A percentile compares a stretch with the other conserved stretches of the same genome.
These are phyloP conservation scores for Metschnikowia picachoensis DNA, from an alignment of 805 yeast species.

Conservation along the genomic window DNA sequence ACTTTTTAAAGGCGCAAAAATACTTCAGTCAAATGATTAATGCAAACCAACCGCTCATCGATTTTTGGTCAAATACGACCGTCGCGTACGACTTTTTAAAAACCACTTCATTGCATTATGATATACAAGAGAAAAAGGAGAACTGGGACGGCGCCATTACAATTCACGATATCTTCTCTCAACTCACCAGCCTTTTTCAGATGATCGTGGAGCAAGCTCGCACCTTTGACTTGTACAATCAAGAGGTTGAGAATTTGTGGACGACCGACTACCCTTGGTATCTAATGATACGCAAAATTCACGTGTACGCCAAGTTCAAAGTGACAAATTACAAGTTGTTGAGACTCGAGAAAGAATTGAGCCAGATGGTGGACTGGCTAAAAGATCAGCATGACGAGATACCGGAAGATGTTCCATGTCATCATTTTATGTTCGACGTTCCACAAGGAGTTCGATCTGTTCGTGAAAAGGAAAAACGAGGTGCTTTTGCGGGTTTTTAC, in stretches of 20 bases:
- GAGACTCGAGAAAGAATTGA: slow-evolving; percentile 32
- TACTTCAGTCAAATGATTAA: slow-evolving; percentile 19
- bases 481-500: slow-evolving; percentile 16
- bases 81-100: slow-evolving; percentile 20
- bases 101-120: slow-evolving; percentile 21
- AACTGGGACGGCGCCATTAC: slow-evolving; percentile 13
- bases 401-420: slow-evolving; percentile 10
- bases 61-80: slow-evolving; percentile 20
- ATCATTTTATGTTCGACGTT: slow-evolving; percentile 15
- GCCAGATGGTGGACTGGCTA: slow-evolving; percentile 9
- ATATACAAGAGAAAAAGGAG: slow-evolving; percentile 14
- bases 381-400: slow-evolving; percentile 14
- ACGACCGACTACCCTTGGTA: slow-evolving; percentile 78
- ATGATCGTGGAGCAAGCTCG: slow-evolving; percentile 22
- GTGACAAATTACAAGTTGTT: slow-evolving; percentile 49
- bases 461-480: slow-evolving; percentile 5
- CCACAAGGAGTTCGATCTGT: slow-evolving; percentile 8
- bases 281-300: slow-evolving; percentile 53
- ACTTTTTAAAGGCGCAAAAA: slow-evolving; percentile 17
- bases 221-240: slow-evolving; percentile 46
- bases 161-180: slow-evolving; percentile 14
- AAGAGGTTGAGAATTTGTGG: slow-evolving; percentile 47
- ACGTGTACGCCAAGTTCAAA: slow-evolving; percentile 54
- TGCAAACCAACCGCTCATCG: slow-evolving; percentile 10
- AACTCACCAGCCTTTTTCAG: slow-evolving; percentile 20